Percentiles rank a stretch among this genome's conserved stretches.
Conservation (phyloP, 2,329 filamentous ascomycete genomes). For the Alternaria sp. region DNA sequence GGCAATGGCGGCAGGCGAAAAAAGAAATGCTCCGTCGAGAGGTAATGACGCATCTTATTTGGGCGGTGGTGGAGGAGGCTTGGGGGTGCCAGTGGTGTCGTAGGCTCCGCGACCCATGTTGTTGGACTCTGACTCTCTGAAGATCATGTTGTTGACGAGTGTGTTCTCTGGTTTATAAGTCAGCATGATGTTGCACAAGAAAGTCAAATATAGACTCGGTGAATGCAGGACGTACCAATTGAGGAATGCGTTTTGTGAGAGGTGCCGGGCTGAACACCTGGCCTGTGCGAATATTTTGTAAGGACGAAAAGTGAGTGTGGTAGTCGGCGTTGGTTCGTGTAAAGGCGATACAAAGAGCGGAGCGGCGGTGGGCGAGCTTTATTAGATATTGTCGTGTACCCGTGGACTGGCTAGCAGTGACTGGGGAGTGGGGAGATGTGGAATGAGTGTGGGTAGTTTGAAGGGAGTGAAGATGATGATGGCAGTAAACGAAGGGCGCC, state of each 20-base stretch:
- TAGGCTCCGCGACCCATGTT: constrained; percentile 59
- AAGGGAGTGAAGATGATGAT: constrained; percentile 33
- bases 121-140: constrained; percentile 49
- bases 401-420: constrained; percentile 40
- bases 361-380: constrained; percentile 17
- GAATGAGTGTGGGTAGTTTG: constrained; percentile 34
- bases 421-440: constrained; percentile 19
- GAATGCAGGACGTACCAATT: constrained; percentile 25
- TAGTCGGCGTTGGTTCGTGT: constrained; percentile 17
- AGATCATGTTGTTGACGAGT: constrained; percentile 48
- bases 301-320: constrained; percentile 25
- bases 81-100: constrained; percentile 57
- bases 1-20: constrained; percentile 1
- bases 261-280: constrained; percentile 26
- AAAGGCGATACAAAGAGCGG: constrained; percentile 12
- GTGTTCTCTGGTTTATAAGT: constrained; percentile 40
- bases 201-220: constrained; percentile 16
- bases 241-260: constrained; percentile 25
- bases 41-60: constrained; percentile 36
- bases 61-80: constrained; percentile 51
- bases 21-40: constrained; percentile 12
- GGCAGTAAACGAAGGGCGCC: constrained; percentile 32
- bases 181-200: constrained; percentile 26
- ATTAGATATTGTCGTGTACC: constrained; percentile 39
- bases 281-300: constrained; percentile 21